A percentile compares a stretch with the other conserved stretches of the same genome.
Evolutionary conservation across 768 basidiomycete species (phyloP).

Genomic region (Phanerochaete sordida): DNA sequence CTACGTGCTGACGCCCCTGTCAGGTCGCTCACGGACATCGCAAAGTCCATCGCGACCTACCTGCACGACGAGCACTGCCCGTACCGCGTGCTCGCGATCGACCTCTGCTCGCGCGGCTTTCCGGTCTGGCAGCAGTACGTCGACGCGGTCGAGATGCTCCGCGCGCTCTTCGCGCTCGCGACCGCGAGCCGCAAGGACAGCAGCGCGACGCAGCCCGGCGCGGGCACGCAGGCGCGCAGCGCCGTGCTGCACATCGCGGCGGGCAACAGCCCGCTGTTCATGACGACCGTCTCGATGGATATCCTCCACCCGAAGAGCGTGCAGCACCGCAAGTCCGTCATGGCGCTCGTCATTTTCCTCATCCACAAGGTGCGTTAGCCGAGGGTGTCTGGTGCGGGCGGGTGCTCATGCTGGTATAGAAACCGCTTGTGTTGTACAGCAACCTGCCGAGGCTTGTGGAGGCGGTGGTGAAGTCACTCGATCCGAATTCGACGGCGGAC

Average conservation of each 20-base stretch:
- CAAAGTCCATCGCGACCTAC: slow-evolving; percentile 76
- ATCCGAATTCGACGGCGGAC: slow-evolving; percentile 76
- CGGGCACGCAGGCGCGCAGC: slow-evolving; percentile 72
- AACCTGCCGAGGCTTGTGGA: slow-evolving; percentile 86
- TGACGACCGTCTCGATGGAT: slow-evolving; percentile 90
- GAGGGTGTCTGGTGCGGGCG: background rate
- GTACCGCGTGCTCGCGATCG: slow-evolving; percentile 75
- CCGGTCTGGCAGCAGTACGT: slow-evolving; percentile 93
- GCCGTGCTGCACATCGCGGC: slow-evolving; percentile 86
- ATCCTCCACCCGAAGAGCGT: slow-evolving; percentile 74
- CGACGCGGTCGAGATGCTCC: slow-evolving; percentile 84
- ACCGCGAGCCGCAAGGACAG: slow-evolving; percentile 70
- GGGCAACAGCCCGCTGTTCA: slow-evolving; percentile 83
- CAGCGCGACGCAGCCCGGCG: slow-evolving; percentile 55
- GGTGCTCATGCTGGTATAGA: slow-evolving; percentile 37
- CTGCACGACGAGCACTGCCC: slow-evolving; percentile 69
- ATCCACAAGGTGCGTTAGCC: slow-evolving; percentile 69
- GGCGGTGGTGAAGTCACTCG: slow-evolving; percentile 93
- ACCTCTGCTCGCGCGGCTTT: slow-evolving; percentile 89
- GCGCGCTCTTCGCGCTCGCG: slow-evolving; percentile 78
- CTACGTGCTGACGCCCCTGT: background rate
- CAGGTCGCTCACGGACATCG: slow-evolving; percentile 79
- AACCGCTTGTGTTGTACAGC: slow-evolving; percentile 80
- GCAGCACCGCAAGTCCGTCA: slow-evolving; percentile 79
- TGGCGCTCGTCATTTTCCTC: slow-evolving; percentile 92